Conservation (phyloP, 1,139 yeast genomes). For the Oligophagozyma castellii region DNA sequence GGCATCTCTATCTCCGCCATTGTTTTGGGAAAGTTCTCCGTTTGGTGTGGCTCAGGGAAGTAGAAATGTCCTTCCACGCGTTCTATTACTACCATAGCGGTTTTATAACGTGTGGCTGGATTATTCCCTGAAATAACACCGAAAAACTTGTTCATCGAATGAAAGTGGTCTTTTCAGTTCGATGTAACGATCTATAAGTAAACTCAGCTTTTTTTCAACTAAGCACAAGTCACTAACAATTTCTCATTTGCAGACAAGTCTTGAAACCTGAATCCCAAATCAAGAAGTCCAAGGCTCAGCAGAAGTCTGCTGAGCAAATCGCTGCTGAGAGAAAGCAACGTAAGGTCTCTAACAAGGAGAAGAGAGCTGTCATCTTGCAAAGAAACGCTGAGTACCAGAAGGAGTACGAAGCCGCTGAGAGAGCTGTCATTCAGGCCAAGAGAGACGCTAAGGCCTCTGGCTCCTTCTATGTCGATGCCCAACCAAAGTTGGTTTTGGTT, state of each 20-base stretch:
- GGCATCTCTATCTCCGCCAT: no score
- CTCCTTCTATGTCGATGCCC: conserved; percentile 95
- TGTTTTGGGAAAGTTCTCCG: no score
- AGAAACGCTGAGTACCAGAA: conserved; percentile 97
- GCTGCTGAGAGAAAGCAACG: conserved; percentile 80
- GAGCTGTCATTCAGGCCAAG: conserved; percentile 82
- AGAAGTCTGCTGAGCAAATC: conserved; percentile 75
- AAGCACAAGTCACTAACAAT: conserved; percentile 10
- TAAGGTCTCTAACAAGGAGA: conserved; percentile 75
- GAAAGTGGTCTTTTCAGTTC: conserved; percentile 26
- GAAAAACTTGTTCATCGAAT: conserved; percentile 25
- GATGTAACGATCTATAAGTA: conserved; percentile 18
- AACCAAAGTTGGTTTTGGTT: conserved; percentile 91
- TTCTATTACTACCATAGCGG: no score
- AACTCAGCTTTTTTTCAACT: neutral
- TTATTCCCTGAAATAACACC: no score
- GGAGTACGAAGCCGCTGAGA: conserved; percentile 93
- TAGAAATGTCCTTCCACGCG: no score
- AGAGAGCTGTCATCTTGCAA: conserved; percentile 90
- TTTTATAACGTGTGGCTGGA: no score
- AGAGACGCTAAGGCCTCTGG: conserved; percentile 96
- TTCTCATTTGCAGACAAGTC: conserved; percentile 22
- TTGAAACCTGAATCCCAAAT: conserved; percentile 83
- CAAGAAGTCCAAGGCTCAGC: conserved; percentile 88
- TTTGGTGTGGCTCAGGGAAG: no score